phyloP scores from a whole-genome alignment of 2,329 filamentous ascomycete species.

The Epichloe scottii region DNA sequence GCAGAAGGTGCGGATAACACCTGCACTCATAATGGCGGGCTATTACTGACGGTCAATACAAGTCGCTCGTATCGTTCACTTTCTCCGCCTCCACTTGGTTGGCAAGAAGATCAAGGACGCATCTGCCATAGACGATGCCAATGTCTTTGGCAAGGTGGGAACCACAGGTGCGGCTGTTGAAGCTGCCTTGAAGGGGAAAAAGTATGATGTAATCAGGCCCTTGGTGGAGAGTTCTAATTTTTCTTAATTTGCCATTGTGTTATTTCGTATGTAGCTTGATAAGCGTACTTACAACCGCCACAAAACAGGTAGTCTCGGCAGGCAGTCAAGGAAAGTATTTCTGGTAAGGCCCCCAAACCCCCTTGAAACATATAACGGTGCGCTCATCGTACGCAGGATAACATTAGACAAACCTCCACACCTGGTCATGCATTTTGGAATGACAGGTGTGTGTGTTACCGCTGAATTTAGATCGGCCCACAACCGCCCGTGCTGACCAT shows the following conservation, averaged over 20 bases:
- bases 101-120: constrained; percentile 66
- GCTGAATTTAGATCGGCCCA: not conserved
- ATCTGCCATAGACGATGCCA: constrained; percentile 63
- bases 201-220: constrained; percentile 14
- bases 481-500: constrained; percentile 2
- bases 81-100: constrained; percentile 69
- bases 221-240: too few relatives aligned
- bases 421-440: constrained; percentile 78
- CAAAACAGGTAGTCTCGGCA: constrained; percentile 41
- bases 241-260: too few relatives aligned
- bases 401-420: constrained; percentile 66
- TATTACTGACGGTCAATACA: not conserved
- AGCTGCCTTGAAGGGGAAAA: constrained; percentile 63
- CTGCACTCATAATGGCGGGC: not conserved
- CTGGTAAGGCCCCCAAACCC: constrained; percentile 41
- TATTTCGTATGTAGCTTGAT: not conserved
- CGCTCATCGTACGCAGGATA: constrained; percentile 19
- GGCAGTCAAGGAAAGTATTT: constrained; percentile 96
- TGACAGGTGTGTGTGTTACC: constrained; percentile 35
- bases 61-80: constrained; percentile 80
- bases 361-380: constrained; percentile 17
- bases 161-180: constrained; percentile 66
- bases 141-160: constrained; percentile 83
- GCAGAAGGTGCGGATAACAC: constrained; percentile 35
- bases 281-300: not conserved